Base-by-base conservation (phyloP, 2,329 filamentous ascomycete species). In the Nothomitra cinnamomea region DNA sequence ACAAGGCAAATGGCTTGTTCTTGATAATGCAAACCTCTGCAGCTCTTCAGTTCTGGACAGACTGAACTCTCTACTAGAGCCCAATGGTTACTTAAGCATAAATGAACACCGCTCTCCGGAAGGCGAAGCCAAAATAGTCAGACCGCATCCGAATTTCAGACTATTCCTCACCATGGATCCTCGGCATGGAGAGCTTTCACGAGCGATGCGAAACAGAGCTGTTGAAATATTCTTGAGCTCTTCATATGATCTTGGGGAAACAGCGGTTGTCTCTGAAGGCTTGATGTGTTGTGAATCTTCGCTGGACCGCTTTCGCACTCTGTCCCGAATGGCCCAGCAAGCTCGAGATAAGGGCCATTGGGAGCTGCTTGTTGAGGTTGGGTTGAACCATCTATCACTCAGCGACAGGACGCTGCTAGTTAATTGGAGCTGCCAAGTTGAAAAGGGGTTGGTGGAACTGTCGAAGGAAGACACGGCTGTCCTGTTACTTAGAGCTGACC, bases 21-120 rank as follows among this genome's bases (percentile, higher is more conserved):
- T 98, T 21, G 92, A 98, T 67, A 95, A 98, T 66, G 92, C 94
- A 56, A 98, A 98, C 62, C 76, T 98, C 55, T 98, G 94, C 70
- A 95, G 85, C 62, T 84, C 90, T 22, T 95, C 90, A 5, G 92
- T 98, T 1, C 76, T 98, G 8, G 92, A 98, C 67, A 79, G 94
- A 57, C 72, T 98, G 52, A 98, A 98, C 65, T 96, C 92, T 0
- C 71, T 98, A 7, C 82, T 96, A 6, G 92, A 98, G 64, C 89
- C 88, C 0, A 83, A 89, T 61, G 92, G 92, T 1, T 82, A 80
- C 57, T 71, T 98, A 21, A 87, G 86, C 60, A 84, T 98, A 64
- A 96, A 95, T 61, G 92, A 98, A 65, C 89, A 96, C 64, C 87
- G 86, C 54, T 85, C 81, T 12, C 77, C 80, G 8, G 81, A 90